Base-by-base conservation (phyloP, 1,284 basidiomycete genomes). In the Stygiomarasmius scandens region DNA sequence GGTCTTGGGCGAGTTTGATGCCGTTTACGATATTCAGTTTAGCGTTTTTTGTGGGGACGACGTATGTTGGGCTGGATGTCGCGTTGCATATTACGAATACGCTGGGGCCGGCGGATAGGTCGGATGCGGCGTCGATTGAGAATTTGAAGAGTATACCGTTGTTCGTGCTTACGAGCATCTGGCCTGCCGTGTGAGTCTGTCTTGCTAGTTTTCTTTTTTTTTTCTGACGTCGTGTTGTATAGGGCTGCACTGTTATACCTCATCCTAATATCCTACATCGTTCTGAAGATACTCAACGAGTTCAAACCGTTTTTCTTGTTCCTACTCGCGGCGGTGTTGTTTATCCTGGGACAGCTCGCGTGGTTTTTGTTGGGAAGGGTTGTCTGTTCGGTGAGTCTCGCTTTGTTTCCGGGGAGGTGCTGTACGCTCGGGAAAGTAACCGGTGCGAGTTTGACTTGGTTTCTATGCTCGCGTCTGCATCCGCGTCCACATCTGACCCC, bases 21-120 rank as follows among this genome's bases (percentile, higher is more conserved):
- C 90, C 90, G 1, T 82, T 90, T 58, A 77, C 74, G 49, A 75
- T 89, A 54, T 71, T 93, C 63, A 65, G 81, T 0, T 12, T 85
- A 36, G 75, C 83, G 11, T 82, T 92, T 65, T 90, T 95, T 68
- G 83, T 74, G 1, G 81, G 82, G 2, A 90, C 90, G 1, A 80
- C 82, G 1, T 95, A 94, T 69, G 86, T 95, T 65, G 81, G 88
- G 0, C 81, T 95, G 56, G 93, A 95, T 65, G 82, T 89, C 43
- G 89, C 79, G 0, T 76, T 94, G 11, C 72, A 79, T 16, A 79
- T 91, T 62, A 90, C 89, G 0, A 56, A 65, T 2, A 71, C 78
- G 2, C 85, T 95, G 55, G 85, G 85, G 8, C 80, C 84, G 1
- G 82, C 83, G 3, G 76, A 76, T 49, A 4, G 14, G 6, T 4